Evolutionary conservation across 169 alveolate species (phyloP), one percentile per base, ranked within the genome.

Genomic region (Eimeria acervulina): DNA sequence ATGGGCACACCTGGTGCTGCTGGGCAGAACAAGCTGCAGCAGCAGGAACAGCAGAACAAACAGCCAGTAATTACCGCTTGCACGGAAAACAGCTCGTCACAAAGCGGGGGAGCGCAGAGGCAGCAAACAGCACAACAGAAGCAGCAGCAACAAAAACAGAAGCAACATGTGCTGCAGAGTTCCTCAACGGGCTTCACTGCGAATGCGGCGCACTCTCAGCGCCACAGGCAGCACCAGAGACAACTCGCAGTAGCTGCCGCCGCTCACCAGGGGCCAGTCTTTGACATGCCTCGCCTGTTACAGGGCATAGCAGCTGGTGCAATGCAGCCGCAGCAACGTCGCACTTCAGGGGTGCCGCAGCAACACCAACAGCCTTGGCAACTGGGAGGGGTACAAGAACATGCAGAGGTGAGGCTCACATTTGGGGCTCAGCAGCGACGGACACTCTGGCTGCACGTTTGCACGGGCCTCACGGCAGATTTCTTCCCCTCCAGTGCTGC

Each of bases 381-480:
- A 33, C 52, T 83, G 61, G 91, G 91, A 21, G 91, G 76, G 51
- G 91, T 83, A 55, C 70, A 83, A 47, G 74, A 83, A 31, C 91
- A 83, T 55, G 91, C 91, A 28, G 72, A 83, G 91, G 26, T 83
- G 55, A 28, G 91, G 91, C 55, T 83, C 13, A 51, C 52, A 15
- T 47, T 83, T 47, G 91, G 91, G 76, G 91, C 76, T 4, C 91
- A 83, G 76, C 91, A 52, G 52, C 70, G 91, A 83, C 91, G 91
- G 55, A 36, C 91, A 26, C 7, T 83, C 38, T 83, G 91, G 91
- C 55, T 83, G 28, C 91, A 83, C 47, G 74, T 51, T 47, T 83
- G 91, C 91, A 83, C 91, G 33, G 91, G 91, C 76, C 74, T 52
- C 36, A 36, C 66, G 8, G 91, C 76, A 23, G 91, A 83, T 7